phyloP scores from a whole-genome alignment of 2,329 filamentous ascomycete species.

The Sarocladiaceae sp. region DNA sequence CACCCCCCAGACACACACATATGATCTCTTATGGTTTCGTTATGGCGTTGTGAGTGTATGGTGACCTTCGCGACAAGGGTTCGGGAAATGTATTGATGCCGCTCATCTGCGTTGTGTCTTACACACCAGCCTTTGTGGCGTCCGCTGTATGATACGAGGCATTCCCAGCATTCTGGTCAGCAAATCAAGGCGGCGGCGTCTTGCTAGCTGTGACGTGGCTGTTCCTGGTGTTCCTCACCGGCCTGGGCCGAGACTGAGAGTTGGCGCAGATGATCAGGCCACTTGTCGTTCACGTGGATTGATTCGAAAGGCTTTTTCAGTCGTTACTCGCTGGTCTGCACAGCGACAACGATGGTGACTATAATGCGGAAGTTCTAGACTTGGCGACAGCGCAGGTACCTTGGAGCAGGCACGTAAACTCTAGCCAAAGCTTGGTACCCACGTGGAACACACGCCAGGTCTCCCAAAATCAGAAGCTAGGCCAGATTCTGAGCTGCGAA shows the following conservation, averaged over 20 bases:
- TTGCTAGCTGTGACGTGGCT: conserved; percentile 3
- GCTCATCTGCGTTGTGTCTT: too few relatives aligned
- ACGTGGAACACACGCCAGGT: background rate
- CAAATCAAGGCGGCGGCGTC: background rate
- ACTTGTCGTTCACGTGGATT: background rate
- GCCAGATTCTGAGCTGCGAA: conserved; percentile 1
- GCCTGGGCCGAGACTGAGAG: conserved; percentile 2
- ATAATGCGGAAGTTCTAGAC: too few relatives aligned
- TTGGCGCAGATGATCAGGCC: background rate
- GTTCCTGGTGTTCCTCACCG: background rate
- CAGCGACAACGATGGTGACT: too few relatives aligned
- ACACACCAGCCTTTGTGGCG: too few relatives aligned
- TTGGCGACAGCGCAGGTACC: too few relatives aligned
- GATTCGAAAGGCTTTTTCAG: background rate
- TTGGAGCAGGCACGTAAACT: background rate
- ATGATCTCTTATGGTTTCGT: too few relatives aligned
- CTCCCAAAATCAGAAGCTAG: background rate
- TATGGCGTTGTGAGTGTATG: too few relatives aligned
- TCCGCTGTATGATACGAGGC: background rate
- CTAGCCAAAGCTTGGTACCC: conserved; percentile 8
- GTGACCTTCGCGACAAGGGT: too few relatives aligned
- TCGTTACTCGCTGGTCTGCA: too few relatives aligned
- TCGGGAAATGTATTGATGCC: too few relatives aligned
- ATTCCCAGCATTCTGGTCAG: conserved; percentile 4
- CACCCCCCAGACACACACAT: too few relatives aligned